Evolutionary conservation across 805 yeast genomes (phyloP).

Genomic region (Hemisphaericaspora nanyangensis): DNA sequence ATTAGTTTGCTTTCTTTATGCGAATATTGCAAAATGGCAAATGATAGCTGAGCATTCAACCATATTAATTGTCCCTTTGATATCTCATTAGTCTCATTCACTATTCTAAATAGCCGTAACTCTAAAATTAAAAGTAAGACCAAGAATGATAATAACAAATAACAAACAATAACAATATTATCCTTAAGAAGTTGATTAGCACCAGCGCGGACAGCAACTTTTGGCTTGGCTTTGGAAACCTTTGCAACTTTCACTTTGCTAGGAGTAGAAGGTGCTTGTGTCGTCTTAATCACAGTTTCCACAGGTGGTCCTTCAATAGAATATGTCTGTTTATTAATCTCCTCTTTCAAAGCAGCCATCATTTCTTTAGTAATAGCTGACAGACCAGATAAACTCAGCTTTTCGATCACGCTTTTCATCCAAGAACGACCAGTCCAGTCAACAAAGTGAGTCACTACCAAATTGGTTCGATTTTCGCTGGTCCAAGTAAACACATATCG

Average conservation of each 20-base stretch:
- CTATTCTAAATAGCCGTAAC: conserved; percentile 13
- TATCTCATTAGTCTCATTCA: conserved; percentile 21
- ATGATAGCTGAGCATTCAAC: conserved; percentile 15
- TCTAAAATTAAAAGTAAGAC: conserved; percentile 19
- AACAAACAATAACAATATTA: conserved; percentile 14
- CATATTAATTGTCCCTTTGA: conserved; percentile 17
- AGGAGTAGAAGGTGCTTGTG: neutral
- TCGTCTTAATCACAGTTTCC: neutral
- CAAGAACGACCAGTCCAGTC: conserved; percentile 92
- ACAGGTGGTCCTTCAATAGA: conserved; percentile 17
- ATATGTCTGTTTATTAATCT: conserved; percentile 19
- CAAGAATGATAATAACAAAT: conserved; percentile 17
- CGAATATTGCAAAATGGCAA: neutral
- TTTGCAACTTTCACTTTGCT: conserved; percentile 2
- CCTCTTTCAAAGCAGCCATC: conserved; percentile 32
- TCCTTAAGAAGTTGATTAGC: conserved; percentile 9
- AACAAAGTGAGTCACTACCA: conserved; percentile 67
- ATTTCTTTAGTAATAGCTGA: conserved; percentile 54
- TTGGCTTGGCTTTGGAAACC: neutral
- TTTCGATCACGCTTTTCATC: conserved; percentile 87
- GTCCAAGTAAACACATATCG: conserved; percentile 77
- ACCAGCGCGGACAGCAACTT: neutral
- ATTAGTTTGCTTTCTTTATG: conserved; percentile 1
- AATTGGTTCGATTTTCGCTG: conserved; percentile 50
- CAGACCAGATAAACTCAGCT: conserved; percentile 80